These are phyloP conservation scores for Cyclotella cryptica DNA, from an alignment of 108 stramenopile genomes.

Conservation along the genomic window DNA sequence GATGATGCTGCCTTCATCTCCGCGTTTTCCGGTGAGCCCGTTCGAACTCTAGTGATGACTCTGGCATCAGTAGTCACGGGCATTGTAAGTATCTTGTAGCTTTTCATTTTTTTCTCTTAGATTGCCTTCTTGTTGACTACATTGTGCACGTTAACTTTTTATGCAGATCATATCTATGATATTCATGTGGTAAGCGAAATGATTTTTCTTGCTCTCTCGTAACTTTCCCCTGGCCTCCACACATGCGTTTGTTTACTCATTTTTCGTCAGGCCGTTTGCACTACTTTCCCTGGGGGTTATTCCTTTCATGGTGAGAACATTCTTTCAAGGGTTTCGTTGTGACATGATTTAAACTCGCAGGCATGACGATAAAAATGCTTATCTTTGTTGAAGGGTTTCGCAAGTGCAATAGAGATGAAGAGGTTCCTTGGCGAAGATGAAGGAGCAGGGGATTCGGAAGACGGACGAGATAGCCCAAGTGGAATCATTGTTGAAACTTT, in stretches of 20 bases:
- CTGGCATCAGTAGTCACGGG: conserved; percentile 67
- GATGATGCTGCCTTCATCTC: conserved; percentile 83
- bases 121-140: too few relatives aligned
- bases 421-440: conserved; percentile 70
- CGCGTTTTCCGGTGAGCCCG: conserved; percentile 74
- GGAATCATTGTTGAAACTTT: conserved; percentile 79
- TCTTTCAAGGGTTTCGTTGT: too few relatives aligned
- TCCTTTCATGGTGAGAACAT: conserved; percentile 50
- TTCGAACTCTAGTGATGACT: conserved; percentile 64
- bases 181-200: conserved; percentile 48
- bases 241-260: too few relatives aligned
- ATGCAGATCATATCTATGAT: conserved; percentile 48
- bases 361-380: too few relatives aligned
- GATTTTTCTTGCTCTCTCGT: too few relatives aligned
- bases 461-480: conserved; percentile 64
- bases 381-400: conserved; percentile 57
- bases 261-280: conserved; percentile 70
- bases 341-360: too few relatives aligned
- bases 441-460: conserved; percentile 39
- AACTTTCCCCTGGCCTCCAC: too few relatives aligned
- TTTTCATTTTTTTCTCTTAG: background rate
- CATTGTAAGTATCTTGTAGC: conserved; percentile 16
- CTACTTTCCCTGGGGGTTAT: conserved; percentile 70
- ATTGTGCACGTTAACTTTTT: too few relatives aligned
- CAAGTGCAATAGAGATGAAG: conserved; percentile 78